Evolutionary conservation across 2,329 filamentous ascomycete species (phyloP).

Genomic region (Xylaria sp.): DNA sequence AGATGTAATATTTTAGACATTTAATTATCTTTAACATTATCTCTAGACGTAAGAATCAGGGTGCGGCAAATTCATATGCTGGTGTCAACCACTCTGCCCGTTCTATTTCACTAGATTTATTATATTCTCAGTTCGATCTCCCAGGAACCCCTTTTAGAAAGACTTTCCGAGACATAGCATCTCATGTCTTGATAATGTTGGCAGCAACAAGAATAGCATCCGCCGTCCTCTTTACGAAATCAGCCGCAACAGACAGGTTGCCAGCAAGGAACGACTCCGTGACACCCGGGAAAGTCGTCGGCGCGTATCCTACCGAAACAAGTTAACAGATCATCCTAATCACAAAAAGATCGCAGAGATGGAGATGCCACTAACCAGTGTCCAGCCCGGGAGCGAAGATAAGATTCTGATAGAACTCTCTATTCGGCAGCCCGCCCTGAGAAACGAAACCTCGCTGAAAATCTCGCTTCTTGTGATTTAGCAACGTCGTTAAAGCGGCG

Average conservation of each 20-base stretch:
- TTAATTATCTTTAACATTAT: not conserved
- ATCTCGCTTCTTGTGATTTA: slow-evolving; percentile 61
- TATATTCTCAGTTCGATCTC: too few relatives aligned
- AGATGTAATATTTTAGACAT: too few relatives aligned
- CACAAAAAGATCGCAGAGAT: too few relatives aligned
- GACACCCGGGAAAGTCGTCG: slow-evolving; percentile 50
- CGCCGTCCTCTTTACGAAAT: slow-evolving; percentile 47
- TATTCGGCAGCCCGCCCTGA: slow-evolving; percentile 58
- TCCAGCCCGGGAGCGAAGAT: slow-evolving; percentile 61
- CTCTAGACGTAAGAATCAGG: too few relatives aligned
- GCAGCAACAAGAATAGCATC: slow-evolving; percentile 46
- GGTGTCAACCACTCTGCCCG: not conserved
- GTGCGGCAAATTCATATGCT: not conserved
- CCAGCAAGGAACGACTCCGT: slow-evolving; percentile 46
- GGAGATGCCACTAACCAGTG: slow-evolving; percentile 53
- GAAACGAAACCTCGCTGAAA: slow-evolving; percentile 62
- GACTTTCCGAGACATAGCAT: too few relatives aligned
- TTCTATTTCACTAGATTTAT: too few relatives aligned
- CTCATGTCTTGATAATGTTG: slow-evolving; percentile 44
- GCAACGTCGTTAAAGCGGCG: slow-evolving; percentile 48
- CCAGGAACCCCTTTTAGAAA: too few relatives aligned
- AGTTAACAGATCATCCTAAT: slow-evolving; percentile 1
- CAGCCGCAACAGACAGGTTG: slow-evolving; percentile 44
- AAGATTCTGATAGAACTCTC: slow-evolving; percentile 60
- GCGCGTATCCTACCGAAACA: slow-evolving; percentile 44